A percentile compares a stretch with the other conserved stretches of the same genome.
These are phyloP conservation scores for Tilletia indica DNA, from an alignment of 1,284 basidiomycete species.

Conservation along the genomic window DNA sequence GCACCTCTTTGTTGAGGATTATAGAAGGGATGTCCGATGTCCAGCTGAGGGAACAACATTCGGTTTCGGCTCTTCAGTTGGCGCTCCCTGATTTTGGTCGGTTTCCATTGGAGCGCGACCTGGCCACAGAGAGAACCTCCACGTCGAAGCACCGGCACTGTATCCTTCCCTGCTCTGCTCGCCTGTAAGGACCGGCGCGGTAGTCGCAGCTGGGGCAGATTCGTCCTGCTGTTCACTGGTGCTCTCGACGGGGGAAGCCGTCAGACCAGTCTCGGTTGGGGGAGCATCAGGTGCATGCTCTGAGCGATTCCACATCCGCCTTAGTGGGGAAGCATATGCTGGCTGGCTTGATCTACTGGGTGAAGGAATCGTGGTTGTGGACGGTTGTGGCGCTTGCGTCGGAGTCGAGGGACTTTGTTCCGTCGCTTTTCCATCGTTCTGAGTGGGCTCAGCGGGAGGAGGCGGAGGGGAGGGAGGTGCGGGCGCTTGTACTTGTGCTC, in stretches of 20 bases:
- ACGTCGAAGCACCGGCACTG: neutral
- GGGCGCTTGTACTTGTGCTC: slow-evolving; percentile 4
- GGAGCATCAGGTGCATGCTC: neutral
- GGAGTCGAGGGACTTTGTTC: neutral
- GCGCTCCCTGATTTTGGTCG: neutral
- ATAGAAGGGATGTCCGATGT: neutral
- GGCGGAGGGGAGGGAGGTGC: no score
- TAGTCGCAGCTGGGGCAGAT: no score
- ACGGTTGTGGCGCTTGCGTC: neutral
- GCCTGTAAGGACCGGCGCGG: no score
- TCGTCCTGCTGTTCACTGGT: neutral
- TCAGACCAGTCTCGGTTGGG: neutral
- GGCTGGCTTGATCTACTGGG: neutral
- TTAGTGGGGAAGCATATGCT: slow-evolving; percentile 2
- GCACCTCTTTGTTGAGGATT: neutral
- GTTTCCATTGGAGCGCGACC: neutral
- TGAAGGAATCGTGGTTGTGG: no score
- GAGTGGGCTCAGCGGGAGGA: no score
- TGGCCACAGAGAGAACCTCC: slow-evolving; percentile 11
- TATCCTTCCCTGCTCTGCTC: neutral
- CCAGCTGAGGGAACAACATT: neutral
- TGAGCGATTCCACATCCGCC: slow-evolving; percentile 7
- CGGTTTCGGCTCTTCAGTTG: neutral
- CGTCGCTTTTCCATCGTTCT: neutral
- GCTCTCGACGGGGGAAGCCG: neutral